Evolutionary conservation across 345 rosid genomes (phyloP), one percentile per base, ranked within the genome.

Genomic region (Salix viminalis): DNA sequence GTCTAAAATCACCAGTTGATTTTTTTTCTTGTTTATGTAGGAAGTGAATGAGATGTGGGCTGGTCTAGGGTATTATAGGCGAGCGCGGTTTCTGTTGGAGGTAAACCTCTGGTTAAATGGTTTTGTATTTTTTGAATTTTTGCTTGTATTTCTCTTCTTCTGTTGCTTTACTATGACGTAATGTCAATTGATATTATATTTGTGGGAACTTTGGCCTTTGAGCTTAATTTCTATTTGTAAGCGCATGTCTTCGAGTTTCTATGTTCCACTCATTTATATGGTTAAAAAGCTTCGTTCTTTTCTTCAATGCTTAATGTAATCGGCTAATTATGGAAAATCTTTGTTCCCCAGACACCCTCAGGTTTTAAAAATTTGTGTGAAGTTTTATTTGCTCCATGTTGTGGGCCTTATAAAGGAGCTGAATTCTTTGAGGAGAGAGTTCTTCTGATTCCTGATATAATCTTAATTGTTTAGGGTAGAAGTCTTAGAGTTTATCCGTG

Each of bases 41-140:
- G 97, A 95, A 85, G 97, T 93, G 77, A 95, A 95, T 76, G 93
- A 95, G 78, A 89, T 95, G 93, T 95, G 97, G 97, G 99, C 99
- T 36, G 97, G 99, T 64, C 80, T 95, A 75, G 97, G 97, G 12
- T 95, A 95, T 83, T 95, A 95, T 69, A 86, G 99, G 82, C 87
- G 97, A 36, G 97, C 96, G 18, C 96, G 99, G 71, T 95, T 91
- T 84, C 89, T 93, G 48, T 82, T 90, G 72, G 97, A 95, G 95
- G 97, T 95, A 77, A 79, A 79, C 48, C 36, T 54, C 4, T 73
- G 65, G 19, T 58, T 61, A 2, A 24, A 28, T 66, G 21, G 44
- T 42, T 28, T 19, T 72, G 54, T 24, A 6, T 23, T 50, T 66
- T 41, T 18, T 8, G 8, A 21, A 46, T 72, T 41, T 48, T 34